Evolutionary conservation across 768 basidiomycete genomes (phyloP).

Genomic region (Holtermanniella nyarrowii): DNA sequence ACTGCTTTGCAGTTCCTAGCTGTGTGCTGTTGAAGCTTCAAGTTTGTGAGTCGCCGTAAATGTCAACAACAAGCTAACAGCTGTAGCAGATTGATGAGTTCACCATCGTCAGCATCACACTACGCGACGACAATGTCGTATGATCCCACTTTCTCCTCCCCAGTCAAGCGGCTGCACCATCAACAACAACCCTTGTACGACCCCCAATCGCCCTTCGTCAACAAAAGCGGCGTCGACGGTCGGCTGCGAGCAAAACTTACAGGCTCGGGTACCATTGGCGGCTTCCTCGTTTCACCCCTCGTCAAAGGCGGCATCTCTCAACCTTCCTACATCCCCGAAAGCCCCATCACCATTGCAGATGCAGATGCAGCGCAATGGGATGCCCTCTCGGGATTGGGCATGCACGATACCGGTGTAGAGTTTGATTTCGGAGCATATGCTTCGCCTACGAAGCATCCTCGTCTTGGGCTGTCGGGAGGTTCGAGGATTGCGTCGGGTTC

Average conservation of each 20-base stretch:
- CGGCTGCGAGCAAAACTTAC: slow-evolving; percentile 23
- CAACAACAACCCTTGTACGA: slow-evolving; percentile 7
- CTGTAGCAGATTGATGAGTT: not conserved
- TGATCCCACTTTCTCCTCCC: not conserved
- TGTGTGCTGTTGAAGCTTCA: not conserved
- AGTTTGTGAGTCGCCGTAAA: too few species aligned
- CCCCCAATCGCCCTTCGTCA: slow-evolving; percentile 21
- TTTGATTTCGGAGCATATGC: slow-evolving; percentile 3
- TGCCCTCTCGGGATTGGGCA: slow-evolving; percentile 6
- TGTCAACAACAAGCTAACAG: too few species aligned
- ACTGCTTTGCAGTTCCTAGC: not conserved
- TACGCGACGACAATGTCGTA: not conserved
- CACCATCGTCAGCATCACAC: not conserved
- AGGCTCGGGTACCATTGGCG: slow-evolving; percentile 29
- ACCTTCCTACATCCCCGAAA: not conserved
- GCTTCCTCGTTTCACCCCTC: slow-evolving; percentile 25
- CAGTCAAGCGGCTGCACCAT: not conserved
- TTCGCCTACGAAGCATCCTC: slow-evolving; percentile 2
- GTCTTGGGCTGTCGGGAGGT: not conserved
- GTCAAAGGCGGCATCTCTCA: not conserved
- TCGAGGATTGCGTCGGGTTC: slow-evolving; percentile 5
- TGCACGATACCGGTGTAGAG: slow-evolving; percentile 3
- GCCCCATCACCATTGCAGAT: slow-evolving; percentile 3
- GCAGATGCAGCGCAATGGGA: slow-evolving; percentile 6
- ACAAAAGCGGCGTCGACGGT: slow-evolving; percentile 12